Evolutionary conservation across 1,284 basidiomycete genomes (phyloP), one percentile per base, ranked within the genome.

Genomic region (Sanghuangporus weigelae): DNA sequence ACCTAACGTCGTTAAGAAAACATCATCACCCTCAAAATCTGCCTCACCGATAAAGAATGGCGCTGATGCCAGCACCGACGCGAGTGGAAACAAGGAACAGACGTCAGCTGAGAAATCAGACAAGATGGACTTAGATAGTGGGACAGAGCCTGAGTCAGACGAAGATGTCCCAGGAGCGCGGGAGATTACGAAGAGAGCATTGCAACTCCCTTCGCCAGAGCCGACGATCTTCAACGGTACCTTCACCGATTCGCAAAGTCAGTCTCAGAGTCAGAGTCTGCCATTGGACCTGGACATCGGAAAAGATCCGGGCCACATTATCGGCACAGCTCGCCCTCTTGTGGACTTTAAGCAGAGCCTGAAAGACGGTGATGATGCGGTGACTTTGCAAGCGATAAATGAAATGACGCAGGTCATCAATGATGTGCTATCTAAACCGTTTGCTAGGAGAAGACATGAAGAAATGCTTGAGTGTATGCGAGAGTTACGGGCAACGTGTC

Each of bases 311-410:
- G 86, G 86, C 7, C 77, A 86, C 50, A 89, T 92, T 57, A 83
- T 95, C 49, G 89, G 90, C n/a, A 82, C 80, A 58, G 84, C 86
- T 1, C 78, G 80, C 67, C 93, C 93, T 1, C 77, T 95, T 48
- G 79, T 78, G 57, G 93, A 96, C 75, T 95, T 95, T 75, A 77
- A 78, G 66, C 77, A 80, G 68, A 87, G 92, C 68, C 76, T 91
- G 19, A 79, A 80, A 48, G 79, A 82, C 57, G 91, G 90, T 0
- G 92, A 82, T 57, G 91, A 90, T 0, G 92, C 93, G 71, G 75
- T 93, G 16, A 91, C 94, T 56, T 84, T 81, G 26, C 93, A 95
- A 73, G 91, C 91, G 0, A 88, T 93, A 10, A 84, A 89, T 69
- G 93, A 95, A 74, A 73, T 95, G 38, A 84, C 79, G 11, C 78